Base-by-base conservation (phyloP, 768 basidiomycete genomes). In the Chalciporus piperatus region DNA sequence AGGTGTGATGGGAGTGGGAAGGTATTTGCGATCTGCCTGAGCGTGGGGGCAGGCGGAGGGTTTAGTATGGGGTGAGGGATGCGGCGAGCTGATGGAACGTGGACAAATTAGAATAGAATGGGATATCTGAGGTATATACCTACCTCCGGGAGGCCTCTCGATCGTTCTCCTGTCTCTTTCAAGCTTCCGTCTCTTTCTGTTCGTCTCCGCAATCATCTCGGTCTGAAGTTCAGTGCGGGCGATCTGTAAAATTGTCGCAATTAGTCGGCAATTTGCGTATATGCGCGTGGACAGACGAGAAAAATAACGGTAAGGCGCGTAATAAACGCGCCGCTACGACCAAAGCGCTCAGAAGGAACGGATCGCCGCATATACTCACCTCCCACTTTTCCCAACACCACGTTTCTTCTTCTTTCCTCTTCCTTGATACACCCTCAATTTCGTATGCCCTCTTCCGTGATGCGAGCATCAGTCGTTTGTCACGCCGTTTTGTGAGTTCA, bases 341-440 rank as follows among this genome's bases (percentile, higher is more conserved):
- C 8, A 3, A 8, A 17, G 32, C 7, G 14, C 4, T 19, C 30
- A 14, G 12, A n/a, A 32, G 13, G 28, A 19, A n/a, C 22, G 46
- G 35, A 44, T 43, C 32, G 47, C 22, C 32, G 49, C 41, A 58
- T 37, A 51, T 45, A 68, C 76, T 61, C 59, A 91, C 92, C 74
- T 85, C 85, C 96, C 96, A 98, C 80, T 86, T 89, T 54, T 84
- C 84, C 93, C 94, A 96, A 27, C 88, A 83, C 12, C 81, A 81
- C 30, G 80, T 73, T 55, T 93, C 91, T 48, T 93, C 87, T 5
- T 82, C 74, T 48, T 78, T 80, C 23, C 86, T 74, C 56, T 83
- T 80, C 56, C 80, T 84, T 35, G 72, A 73, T 4, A 83, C 77
- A 59, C 83, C 84, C 3, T 74, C 76, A 12, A 86, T 72, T 45